Conservation (phyloP, 257 asterid genomes). For the Agastache rugosa region DNA sequence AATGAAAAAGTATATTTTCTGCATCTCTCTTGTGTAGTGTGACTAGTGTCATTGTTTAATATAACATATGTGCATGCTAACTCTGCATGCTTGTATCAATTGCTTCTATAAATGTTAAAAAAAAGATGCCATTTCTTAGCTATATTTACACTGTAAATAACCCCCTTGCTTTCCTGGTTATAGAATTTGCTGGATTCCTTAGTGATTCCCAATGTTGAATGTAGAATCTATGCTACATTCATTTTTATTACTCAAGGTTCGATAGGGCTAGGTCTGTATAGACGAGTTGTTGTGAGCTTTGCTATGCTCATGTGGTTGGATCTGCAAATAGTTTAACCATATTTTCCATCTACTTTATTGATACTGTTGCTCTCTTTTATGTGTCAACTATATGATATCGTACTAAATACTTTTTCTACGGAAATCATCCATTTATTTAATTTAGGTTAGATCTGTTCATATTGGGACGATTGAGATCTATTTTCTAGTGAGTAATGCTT, state of each 20-base stretch:
- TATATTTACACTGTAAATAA: background rate
- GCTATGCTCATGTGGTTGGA: background rate
- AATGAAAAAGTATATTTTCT: background rate
- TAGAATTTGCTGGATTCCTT: background rate
- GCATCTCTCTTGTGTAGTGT: slow-evolving; percentile 16
- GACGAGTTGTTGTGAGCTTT: background rate
- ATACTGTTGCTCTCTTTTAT: background rate
- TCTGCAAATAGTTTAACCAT: background rate
- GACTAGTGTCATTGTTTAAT: background rate
- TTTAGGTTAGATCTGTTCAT: background rate
- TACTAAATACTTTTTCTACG: background rate
- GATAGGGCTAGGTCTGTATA: background rate
- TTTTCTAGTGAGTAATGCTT: slow-evolving; percentile 1
- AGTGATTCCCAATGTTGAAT: background rate
- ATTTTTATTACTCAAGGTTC: background rate
- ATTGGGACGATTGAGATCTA: slow-evolving; percentile 9
- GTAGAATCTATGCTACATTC: slow-evolving; percentile 3
- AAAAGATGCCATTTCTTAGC: background rate
- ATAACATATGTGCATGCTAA: background rate
- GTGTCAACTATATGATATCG: background rate
- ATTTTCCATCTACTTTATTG: background rate
- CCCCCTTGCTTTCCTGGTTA: slow-evolving; percentile 5
- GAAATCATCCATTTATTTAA: background rate
- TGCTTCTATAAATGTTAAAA: slow-evolving; percentile 16
- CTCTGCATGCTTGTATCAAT: background rate